These are phyloP conservation scores for Rubroboletus satanas DNA, from an alignment of 768 basidiomycete genomes.

Conservation along the genomic window DNA sequence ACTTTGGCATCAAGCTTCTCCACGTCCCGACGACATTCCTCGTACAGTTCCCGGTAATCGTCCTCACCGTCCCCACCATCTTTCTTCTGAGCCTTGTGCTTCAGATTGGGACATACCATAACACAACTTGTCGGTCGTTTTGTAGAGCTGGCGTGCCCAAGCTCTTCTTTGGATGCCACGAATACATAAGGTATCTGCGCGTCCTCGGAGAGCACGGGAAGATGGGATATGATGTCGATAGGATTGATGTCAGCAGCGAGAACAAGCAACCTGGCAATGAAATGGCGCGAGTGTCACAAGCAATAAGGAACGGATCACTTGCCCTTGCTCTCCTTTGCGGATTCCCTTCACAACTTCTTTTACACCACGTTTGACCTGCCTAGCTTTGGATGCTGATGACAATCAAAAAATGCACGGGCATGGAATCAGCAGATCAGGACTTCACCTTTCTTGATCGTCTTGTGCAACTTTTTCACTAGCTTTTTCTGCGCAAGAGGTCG, in stretches of 20 bases:
- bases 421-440: not conserved
- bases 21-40: conserved; percentile 84
- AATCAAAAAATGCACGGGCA: not conserved
- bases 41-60: conserved; percentile 83
- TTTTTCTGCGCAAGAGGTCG: conserved; percentile 92
- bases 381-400: conserved; percentile 77
- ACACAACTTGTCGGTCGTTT: conserved; percentile 99
- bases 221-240: conserved; percentile 96
- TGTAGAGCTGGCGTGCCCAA: conserved; percentile 92
- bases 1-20: conserved; percentile 71
- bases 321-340: conserved; percentile 97
- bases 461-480: conserved; percentile 89
- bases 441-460: conserved; percentile 87
- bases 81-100: conserved; percentile 65
- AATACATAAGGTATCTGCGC: conserved; percentile 88
- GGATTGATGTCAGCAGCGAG: conserved; percentile 97
- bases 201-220: conserved; percentile 93
- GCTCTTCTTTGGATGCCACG: conserved; percentile 89
- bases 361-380: conserved; percentile 95
- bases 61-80: conserved; percentile 64
- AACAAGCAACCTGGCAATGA: conserved; percentile 63
- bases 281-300: conserved; percentile 4
- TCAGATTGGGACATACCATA: conserved; percentile 83
- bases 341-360: conserved; percentile 99
- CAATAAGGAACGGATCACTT: conserved; percentile 27